Conservation (phyloP, 352 stramenopile species). For the Globisporangium carolinianum region DNA sequence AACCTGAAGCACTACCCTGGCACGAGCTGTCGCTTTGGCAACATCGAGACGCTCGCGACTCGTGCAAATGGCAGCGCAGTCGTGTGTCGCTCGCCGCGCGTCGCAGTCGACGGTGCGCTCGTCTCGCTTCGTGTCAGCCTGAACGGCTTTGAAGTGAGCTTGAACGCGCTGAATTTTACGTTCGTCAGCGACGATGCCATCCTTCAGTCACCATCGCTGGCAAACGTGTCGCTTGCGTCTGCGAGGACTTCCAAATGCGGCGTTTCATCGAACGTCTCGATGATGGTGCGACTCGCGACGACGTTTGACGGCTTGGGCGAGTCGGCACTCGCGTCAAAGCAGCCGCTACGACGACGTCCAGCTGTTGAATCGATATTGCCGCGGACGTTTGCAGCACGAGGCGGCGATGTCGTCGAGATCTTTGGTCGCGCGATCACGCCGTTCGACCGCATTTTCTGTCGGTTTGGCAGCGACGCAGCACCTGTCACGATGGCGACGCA, state of each 20-base stretch:
- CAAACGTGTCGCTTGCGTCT: no score
- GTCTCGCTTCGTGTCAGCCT: slow-evolving; percentile 24
- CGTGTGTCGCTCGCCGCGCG: slow-evolving; percentile 22
- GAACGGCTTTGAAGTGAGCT: slow-evolving; percentile 32
- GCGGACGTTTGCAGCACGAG: slow-evolving; percentile 13
- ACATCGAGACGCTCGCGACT: slow-evolving; percentile 14
- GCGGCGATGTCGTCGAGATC: slow-evolving; percentile 16
- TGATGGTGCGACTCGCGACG: neutral
- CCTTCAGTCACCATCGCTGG: no score
- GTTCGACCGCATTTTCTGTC: slow-evolving; percentile 21
- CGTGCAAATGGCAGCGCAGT: slow-evolving; percentile 23
- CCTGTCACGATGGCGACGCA: slow-evolving; percentile 11
- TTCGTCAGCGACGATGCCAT: slow-evolving; percentile 1
- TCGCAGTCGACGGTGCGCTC: neutral
- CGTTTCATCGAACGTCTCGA: neutral
- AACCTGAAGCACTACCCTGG: slow-evolving; percentile 24
- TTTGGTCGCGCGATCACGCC: slow-evolving; percentile 17
- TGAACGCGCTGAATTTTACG: slow-evolving; percentile 17
- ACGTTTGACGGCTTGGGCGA: no score
- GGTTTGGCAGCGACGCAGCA: slow-evolving; percentile 17
- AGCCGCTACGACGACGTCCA: neutral
- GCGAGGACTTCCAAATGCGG: neutral
- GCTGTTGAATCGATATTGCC: slow-evolving; percentile 15
- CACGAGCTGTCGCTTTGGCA: slow-evolving; percentile 31
- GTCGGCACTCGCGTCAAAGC: no score